Evolutionary conservation across 2,329 filamentous ascomycete genomes (phyloP), one percentile per base, ranked within the genome.

Genomic region (Botryotinia globosa): DNA sequence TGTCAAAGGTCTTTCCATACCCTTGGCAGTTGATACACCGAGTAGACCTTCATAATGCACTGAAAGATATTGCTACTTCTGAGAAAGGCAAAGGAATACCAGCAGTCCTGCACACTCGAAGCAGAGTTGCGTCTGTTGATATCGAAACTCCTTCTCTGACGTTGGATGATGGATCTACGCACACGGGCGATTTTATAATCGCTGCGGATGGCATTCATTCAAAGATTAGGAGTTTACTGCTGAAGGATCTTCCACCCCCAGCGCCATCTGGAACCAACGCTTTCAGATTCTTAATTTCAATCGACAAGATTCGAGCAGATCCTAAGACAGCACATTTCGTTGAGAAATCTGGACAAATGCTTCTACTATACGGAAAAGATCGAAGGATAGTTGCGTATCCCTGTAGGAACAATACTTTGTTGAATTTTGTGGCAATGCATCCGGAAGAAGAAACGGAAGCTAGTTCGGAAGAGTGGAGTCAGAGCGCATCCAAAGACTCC

Each of bases 11-110:
- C 54, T 69, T n/a, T 32, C 54, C 67, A 45, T 61, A 61, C 61
- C 74, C 74, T 2, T 87, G 87, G 87, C 83, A 85, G 9, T 81
- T 89, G 2, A 83, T 84, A 9, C 87, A 90, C 73, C 84, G 88
- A 4, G 83, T 87, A 4, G 80, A 83, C 71, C 81, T 90, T 22
- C 88, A 90, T 75, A 83, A 85, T 44, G 81, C 83, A 4, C 78
- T 90, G 44, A 89, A 88, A 78, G 76, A 80, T 14, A 74, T 81
- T 5, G 87, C 87, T 0, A 80, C 79, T 8, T 48, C 58, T 7
- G 77, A 77, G 0, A 79, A 81, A n/a, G 83, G 82, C 0, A 80
- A 77, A 7, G 82, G 77, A 3, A 82, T 73, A 20, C 81, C 80
- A 1, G 83, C 81, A 12, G 80, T 80, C 37, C 79, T 86, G 29